A percentile compares a stretch with the other conserved stretches of the same genome.
phyloP scores from a whole-genome alignment of 495 filamentous ascomycete genomes.

The Penicillium cinerascens region DNA sequence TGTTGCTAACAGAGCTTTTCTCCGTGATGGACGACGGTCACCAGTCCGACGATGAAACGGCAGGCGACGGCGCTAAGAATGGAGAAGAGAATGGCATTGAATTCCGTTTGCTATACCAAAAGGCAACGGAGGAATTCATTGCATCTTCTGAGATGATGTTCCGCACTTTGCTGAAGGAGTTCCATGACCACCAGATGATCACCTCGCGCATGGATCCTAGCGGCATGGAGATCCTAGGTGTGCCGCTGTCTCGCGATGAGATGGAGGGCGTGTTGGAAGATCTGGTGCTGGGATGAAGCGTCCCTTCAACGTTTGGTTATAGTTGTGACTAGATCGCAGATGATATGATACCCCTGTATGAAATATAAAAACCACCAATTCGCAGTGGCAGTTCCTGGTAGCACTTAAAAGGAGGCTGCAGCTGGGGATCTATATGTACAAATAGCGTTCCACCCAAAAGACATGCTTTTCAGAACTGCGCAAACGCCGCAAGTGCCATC shows the following conservation, averaged over 20 bases:
- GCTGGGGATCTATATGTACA: constrained; percentile 16
- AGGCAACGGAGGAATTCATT: constrained; percentile 93
- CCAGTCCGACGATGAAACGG: constrained; percentile 42
- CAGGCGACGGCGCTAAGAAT: constrained; percentile 26
- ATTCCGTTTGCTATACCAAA: constrained; percentile 87
- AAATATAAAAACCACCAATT: constrained; percentile 15
- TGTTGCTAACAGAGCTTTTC: constrained; percentile 83
- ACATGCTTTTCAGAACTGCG: constrained; percentile 33
- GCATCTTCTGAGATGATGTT: constrained; percentile 96
- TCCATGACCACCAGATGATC: constrained; percentile 97
- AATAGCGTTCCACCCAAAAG: neutral
- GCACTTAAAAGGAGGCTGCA: neutral
- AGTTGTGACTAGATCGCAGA: constrained; percentile 16
- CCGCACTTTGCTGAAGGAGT: constrained; percentile 89
- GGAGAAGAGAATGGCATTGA: constrained; percentile 63
- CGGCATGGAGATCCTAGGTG: constrained; percentile 78
- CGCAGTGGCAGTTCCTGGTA: neutral
- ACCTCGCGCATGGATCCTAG: constrained; percentile 77
- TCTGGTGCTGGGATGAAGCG: constrained; percentile 47
- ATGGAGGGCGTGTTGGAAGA: constrained; percentile 88
- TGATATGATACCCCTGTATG: constrained; percentile 38
- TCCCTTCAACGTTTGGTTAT: neutral
- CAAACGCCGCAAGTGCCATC: constrained; percentile 76
- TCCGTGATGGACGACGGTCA: constrained; percentile 53
- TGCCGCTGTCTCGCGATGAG: constrained; percentile 85